Evolutionary conservation across 768 basidiomycete species (phyloP).

Genomic region (Pleurotus djamor): DNA sequence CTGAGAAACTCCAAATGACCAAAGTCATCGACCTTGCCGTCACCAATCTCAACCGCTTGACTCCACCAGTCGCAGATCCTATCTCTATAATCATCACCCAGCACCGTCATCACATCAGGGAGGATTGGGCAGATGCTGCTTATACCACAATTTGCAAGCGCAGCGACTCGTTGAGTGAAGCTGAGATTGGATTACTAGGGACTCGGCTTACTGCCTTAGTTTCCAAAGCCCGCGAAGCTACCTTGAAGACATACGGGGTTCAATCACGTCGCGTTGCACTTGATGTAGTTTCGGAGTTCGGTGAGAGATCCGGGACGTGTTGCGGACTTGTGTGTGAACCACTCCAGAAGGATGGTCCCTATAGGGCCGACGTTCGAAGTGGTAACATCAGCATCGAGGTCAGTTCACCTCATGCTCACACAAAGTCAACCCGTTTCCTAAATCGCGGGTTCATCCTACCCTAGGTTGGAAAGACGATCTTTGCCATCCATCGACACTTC

Average conservation of each 20-base stretch:
- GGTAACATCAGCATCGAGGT: too few relatives aligned
- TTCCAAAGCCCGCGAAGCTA: constrained; percentile 4
- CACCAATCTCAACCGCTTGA: neutral
- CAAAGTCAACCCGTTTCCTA: too few relatives aligned
- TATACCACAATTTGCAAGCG: constrained; percentile 33
- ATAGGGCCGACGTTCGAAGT: too few relatives aligned
- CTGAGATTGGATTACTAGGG: constrained; percentile 25
- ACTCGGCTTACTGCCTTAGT: constrained; percentile 10
- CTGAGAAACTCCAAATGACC: neutral
- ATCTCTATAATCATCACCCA: neutral
- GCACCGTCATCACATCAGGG: neutral
- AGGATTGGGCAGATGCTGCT: constrained; percentile 33
- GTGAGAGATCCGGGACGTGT: too few relatives aligned
- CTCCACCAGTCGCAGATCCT: neutral
- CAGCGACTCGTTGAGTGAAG: constrained; percentile 24
- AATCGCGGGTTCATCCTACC: too few relatives aligned
- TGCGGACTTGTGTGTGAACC: too few relatives aligned
- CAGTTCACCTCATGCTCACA: too few relatives aligned
- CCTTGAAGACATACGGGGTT: too few relatives aligned
- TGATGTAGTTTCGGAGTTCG: too few relatives aligned
- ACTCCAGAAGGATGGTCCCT: too few relatives aligned
- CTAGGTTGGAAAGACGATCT: neutral
- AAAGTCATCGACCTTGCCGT: neutral
- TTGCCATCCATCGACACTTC: neutral
- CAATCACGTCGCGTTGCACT: too few relatives aligned